Evolutionary conservation across 2,329 filamentous ascomycete genomes (phyloP).

Genomic region (Sporothrix pseudoabietina): DNA sequence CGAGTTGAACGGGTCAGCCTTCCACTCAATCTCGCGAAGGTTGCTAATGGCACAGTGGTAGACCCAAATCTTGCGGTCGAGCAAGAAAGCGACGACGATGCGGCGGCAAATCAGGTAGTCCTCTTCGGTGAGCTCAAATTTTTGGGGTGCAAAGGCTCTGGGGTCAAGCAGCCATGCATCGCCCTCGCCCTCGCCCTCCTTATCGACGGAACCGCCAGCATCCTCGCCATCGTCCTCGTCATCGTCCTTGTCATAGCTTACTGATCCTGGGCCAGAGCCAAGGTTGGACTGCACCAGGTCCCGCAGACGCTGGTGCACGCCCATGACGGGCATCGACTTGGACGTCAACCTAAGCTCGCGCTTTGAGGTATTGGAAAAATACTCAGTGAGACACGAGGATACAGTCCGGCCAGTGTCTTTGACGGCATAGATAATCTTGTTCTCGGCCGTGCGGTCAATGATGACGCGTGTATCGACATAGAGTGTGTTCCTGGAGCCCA

Average conservation of each 20-base stretch:
- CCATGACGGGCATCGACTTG: constrained; percentile 16
- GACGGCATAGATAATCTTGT: constrained; percentile 23
- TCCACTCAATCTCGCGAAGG: constrained; percentile 23
- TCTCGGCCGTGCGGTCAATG: constrained; percentile 26
- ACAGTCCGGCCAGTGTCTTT: constrained; percentile 14
- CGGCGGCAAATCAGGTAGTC: constrained; percentile 24
- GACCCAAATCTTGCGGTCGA: constrained; percentile 25
- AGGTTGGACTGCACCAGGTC: constrained; percentile 22
- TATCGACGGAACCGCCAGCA: neutral
- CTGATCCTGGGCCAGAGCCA: neutral
- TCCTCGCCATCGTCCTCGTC: neutral
- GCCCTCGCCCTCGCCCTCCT: neutral
- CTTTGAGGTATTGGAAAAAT: constrained; percentile 5
- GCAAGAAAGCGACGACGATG: constrained; percentile 23
- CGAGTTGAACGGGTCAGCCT: constrained; percentile 19
- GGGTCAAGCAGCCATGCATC: constrained; percentile 22
- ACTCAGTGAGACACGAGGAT: constrained; percentile 8
- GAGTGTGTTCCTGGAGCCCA: neutral
- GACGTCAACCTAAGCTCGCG: constrained; percentile 20
- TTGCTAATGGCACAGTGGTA: constrained; percentile 15
- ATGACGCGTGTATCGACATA: constrained; percentile 23
- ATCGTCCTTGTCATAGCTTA: neutral
- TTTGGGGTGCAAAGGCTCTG: constrained; percentile 9
- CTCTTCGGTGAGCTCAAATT: constrained; percentile 24
- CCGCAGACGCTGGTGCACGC: constrained; percentile 24